These are phyloP conservation scores for Acacia pycnantha DNA, from an alignment of 331 rosid genomes.

Conservation along the genomic window DNA sequence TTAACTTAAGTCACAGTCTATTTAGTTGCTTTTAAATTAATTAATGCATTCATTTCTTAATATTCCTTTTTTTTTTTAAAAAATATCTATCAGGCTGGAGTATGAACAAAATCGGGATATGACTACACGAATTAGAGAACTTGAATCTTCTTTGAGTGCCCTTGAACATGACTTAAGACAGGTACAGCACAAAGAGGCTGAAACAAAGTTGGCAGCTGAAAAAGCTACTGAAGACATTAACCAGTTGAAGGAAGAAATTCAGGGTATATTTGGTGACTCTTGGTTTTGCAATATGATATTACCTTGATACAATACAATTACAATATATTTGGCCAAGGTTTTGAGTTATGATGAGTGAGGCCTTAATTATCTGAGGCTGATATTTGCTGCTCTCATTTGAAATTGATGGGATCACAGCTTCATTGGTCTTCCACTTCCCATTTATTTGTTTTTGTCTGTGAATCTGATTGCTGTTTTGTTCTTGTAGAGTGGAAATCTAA, in stretches of 20 bases:
- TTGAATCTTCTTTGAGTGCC: slow-evolving; percentile 62
- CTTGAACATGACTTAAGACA: slow-evolving; percentile 63
- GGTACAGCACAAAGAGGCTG: slow-evolving; percentile 72
- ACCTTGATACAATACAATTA: neutral
- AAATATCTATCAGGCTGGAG: slow-evolving; percentile 64
- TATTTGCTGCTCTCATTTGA: neutral
- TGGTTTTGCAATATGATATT: neutral
- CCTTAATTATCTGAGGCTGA: neutral
- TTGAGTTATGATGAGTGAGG: neutral
- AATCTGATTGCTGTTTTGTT: slow-evolving; percentile 21
- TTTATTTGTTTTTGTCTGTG: slow-evolving; percentile 1
- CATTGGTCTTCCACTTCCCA: slow-evolving; percentile 11
- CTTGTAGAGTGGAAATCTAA: slow-evolving; percentile 81
- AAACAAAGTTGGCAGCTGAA: slow-evolving; percentile 67
- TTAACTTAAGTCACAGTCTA: neutral
- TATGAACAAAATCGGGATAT: slow-evolving; percentile 95
- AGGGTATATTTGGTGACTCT: slow-evolving; percentile 52
- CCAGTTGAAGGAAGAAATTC: slow-evolving; percentile 60
- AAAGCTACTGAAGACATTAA: slow-evolving; percentile 64
- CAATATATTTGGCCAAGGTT: neutral
- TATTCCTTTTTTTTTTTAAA: slow-evolving; percentile 12
- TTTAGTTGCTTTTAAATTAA: slow-evolving; percentile 19
- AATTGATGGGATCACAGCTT: slow-evolving; percentile 11
- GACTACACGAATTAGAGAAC: slow-evolving; percentile 69
- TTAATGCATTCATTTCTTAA: slow-evolving; percentile 1